Evolutionary conservation across 148 eudicot species (phyloP).

Genomic region (Chenopodium album): DNA sequence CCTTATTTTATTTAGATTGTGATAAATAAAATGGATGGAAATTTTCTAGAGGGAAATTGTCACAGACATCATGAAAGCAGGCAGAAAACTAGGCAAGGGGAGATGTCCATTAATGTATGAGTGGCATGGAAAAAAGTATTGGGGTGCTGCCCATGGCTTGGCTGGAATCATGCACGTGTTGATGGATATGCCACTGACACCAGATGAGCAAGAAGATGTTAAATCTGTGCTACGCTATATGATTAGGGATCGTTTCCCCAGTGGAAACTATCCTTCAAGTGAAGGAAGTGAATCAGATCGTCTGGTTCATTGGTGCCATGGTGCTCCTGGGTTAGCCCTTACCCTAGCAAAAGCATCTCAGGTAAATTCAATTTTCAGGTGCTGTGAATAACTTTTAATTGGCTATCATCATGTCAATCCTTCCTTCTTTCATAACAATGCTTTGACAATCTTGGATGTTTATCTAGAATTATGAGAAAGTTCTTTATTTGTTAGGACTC

Average conservation of each 20-base stretch:
- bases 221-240: conserved; percentile 66
- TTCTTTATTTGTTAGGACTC: no score
- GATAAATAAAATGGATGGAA: not conserved
- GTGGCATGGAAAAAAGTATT: conserved; percentile 76
- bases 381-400: not conserved
- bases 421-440: not conserved
- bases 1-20: not conserved
- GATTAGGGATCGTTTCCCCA: conserved; percentile 61
- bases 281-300: conserved; percentile 71
- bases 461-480: no score
- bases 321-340: conserved; percentile 88
- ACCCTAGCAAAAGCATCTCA: conserved; percentile 85
- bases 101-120: conserved; percentile 82
- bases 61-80: conserved; percentile 51
- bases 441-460: not conserved
- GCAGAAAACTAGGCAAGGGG: conserved; percentile 53
- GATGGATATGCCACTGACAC: conserved; percentile 70
- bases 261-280: conserved; percentile 89
- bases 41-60: conserved; percentile 50
- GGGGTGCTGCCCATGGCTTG: conserved; percentile 96
- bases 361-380: conserved; percentile 37
- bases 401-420: not conserved
- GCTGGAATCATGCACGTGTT: conserved; percentile 81
- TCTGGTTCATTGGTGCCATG: conserved; percentile 98
- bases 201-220: conserved; percentile 66